phyloP scores from a whole-genome alignment of 148 eudicot genomes.

The Spergularia marina region DNA sequence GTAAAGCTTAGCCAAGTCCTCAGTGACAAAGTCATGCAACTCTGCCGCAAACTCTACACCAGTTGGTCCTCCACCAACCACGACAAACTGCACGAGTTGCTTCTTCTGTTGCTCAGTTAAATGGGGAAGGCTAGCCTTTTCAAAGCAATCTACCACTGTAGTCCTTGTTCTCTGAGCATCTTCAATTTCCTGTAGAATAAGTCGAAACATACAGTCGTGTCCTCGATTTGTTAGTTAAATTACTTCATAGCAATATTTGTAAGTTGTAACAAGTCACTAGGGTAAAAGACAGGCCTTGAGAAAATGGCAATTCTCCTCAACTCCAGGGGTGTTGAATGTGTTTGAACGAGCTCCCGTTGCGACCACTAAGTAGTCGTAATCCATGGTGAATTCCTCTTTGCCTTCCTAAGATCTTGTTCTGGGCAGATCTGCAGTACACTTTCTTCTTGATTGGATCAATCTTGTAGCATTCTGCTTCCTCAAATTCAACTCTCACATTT shows the following conservation, averaged over 20 bases:
- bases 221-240: not conserved
- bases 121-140: constrained; percentile 58
- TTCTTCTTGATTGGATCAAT: constrained; percentile 50
- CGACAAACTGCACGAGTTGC: constrained; percentile 51
- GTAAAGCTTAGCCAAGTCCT: constrained; percentile 50
- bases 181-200: constrained; percentile 51
- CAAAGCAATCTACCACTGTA: constrained; percentile 60
- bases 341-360: constrained; percentile 57
- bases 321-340: constrained; percentile 68
- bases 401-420: constrained; percentile 31
- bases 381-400: constrained; percentile 43
- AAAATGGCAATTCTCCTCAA: constrained; percentile 52
- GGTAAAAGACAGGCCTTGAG: constrained; percentile 36
- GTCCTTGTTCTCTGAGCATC: constrained; percentile 63
- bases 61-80: constrained; percentile 73
- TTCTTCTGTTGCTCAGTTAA: constrained; percentile 49
- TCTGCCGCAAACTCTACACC: constrained; percentile 77
- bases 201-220: not conserved
- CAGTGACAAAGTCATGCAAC: constrained; percentile 57
- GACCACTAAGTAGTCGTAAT: constrained; percentile 57
- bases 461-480: constrained; percentile 61
- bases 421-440: constrained; percentile 41
- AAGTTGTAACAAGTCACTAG: too few relatives aligned
- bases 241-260: not conserved
- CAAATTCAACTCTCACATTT: constrained; percentile 33